A percentile compares a stretch with the other conserved stretches of the same genome.
Evolutionary conservation across 1,284 basidiomycete genomes (phyloP).

Genomic region (Melampsora larici-populina): DNA sequence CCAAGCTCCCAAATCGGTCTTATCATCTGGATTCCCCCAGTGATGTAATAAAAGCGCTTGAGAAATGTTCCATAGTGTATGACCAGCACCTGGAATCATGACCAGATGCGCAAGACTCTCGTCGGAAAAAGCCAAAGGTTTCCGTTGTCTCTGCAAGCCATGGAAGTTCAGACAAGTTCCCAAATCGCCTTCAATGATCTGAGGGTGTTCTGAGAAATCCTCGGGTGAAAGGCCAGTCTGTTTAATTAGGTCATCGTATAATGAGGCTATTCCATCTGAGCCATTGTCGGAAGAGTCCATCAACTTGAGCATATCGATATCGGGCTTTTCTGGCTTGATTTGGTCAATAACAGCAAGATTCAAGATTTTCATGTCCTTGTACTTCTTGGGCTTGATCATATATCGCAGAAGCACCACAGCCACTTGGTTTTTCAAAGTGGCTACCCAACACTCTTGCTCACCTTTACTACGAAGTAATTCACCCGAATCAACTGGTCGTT

Average conservation of each 20-base stretch:
- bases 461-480: not conserved
- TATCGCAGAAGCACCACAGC: not conserved
- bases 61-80: no score
- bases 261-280: not conserved
- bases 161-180: no score
- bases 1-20: no score
- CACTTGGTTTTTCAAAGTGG: not conserved
- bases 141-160: not conserved
- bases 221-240: no score
- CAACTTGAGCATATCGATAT: slow-evolving; percentile 3
- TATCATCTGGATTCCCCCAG: no score
- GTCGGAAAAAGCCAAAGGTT: not conserved
- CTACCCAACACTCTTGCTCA: not conserved
- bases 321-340: not conserved
- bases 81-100: not conserved
- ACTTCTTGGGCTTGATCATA: no score
- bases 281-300: not conserved
- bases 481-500: not conserved
- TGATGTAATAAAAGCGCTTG: no score
- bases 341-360: not conserved
- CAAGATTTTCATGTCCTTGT: no score
- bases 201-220: not conserved
- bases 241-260: not conserved
- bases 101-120: not conserved
- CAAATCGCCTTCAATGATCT: slow-evolving; percentile 9